Percentiles rank a stretch among this genome's conserved stretches.
These are phyloP conservation scores for Penicillium canescens DNA, from an alignment of 495 filamentous ascomycete species.

Conservation along the genomic window DNA sequence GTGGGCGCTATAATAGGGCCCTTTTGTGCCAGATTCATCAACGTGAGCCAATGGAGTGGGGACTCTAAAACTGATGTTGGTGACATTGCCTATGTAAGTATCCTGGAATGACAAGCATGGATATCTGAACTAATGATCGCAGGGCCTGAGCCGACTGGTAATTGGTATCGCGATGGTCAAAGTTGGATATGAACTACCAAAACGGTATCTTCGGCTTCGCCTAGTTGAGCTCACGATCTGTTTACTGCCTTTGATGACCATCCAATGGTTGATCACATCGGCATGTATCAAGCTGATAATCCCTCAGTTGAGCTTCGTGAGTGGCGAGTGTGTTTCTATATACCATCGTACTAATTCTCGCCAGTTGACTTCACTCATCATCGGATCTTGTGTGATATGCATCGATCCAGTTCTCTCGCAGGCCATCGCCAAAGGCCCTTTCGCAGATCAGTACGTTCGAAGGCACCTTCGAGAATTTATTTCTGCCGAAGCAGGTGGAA, in stretches of 20 bases:
- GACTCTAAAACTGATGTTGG: conserved; percentile 36
- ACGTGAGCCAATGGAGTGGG: conserved; percentile 44
- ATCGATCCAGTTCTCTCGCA: conserved; percentile 64
- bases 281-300: conserved; percentile 37
- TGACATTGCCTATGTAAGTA: conserved; percentile 46
- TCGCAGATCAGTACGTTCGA: conserved; percentile 60
- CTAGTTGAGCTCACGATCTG: conserved; percentile 36
- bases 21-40: conserved; percentile 47
- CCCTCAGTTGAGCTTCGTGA: conserved; percentile 33
- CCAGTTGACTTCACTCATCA: conserved; percentile 54
- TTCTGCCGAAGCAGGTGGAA: conserved; percentile 59
- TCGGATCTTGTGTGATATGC: conserved; percentile 61
- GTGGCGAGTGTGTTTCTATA: neutral
- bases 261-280: conserved; percentile 38
- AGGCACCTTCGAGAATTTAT: conserved; percentile 61
- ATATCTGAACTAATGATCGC: neutral
- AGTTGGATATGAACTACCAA: conserved; percentile 34
- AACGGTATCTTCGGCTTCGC: conserved; percentile 31
- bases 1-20: conserved; percentile 51
- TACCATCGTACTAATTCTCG: conserved; percentile 1
- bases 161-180: conserved; percentile 55
- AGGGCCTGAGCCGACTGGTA: conserved; percentile 51
- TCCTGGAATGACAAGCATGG: neutral
- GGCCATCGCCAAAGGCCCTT: conserved; percentile 62
- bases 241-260: conserved; percentile 38